Percentiles rank a stretch among this genome's conserved stretches.
Conservation (phyloP, 352 stramenopile genomes). For the Phytophthora tubulina region DNA sequence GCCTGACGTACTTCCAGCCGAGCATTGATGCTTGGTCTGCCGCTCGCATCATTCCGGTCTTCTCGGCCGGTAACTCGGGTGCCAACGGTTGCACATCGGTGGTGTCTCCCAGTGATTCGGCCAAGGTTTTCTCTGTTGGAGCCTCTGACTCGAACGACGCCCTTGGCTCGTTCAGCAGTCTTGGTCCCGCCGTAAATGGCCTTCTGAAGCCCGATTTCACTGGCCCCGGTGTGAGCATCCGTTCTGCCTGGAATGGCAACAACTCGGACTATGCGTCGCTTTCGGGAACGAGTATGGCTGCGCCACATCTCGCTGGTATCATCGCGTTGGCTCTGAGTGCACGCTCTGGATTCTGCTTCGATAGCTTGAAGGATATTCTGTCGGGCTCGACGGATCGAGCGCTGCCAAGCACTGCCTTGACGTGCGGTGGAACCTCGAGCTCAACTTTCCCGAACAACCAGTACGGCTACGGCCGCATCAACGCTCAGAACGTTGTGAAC, state of each 20-base stretch:
- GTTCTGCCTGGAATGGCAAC: constrained; percentile 49
- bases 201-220: constrained; percentile 58
- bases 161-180: constrained; percentile 52
- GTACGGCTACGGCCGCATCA: constrained; percentile 63
- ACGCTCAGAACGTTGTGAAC: constrained; percentile 48
- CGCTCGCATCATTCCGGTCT: constrained; percentile 64
- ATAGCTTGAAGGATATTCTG: constrained; percentile 44
- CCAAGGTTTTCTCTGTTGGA: constrained; percentile 50
- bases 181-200: constrained; percentile 46
- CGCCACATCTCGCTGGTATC: constrained; percentile 55
- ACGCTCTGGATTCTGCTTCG: constrained; percentile 42
- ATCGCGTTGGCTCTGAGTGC: constrained; percentile 60
- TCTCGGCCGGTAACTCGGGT: constrained; percentile 60
- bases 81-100: constrained; percentile 40
- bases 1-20: constrained; percentile 46
- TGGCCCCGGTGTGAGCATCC: constrained; percentile 47
- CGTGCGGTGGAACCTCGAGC: constrained; percentile 48
- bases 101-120: constrained; percentile 50
- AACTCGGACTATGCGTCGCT: constrained; percentile 46
- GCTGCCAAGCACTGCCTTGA: constrained; percentile 21
- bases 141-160: constrained; percentile 45
- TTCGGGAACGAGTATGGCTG: constrained; percentile 71
- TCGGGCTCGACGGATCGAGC: constrained; percentile 18
- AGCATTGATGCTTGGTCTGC: constrained; percentile 54
- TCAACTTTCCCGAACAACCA: constrained; percentile 66